A percentile compares a stretch with the other conserved stretches of the same genome.
Conservation (phyloP, 768 basidiomycete genomes). For the Rhizopogon vulgaris region DNA sequence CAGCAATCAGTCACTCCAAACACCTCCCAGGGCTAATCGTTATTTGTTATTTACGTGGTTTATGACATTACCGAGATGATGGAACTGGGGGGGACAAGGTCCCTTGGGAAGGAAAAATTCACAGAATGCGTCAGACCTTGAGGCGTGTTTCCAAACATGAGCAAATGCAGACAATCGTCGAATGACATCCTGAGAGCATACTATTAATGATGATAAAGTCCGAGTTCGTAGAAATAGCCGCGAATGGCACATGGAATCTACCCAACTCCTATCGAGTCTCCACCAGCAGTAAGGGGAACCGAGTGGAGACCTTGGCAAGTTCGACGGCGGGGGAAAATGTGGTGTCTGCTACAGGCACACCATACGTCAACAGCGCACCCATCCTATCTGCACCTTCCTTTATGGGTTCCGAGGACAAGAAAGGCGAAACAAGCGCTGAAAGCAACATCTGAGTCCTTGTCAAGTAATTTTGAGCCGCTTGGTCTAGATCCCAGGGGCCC, state of each 20-base stretch:
- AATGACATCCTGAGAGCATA: slow-evolving; percentile 1
- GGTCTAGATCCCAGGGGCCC: slow-evolving; percentile 17
- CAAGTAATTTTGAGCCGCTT: slow-evolving; percentile 35
- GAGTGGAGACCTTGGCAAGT: slow-evolving; percentile 62
- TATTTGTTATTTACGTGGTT: background rate
- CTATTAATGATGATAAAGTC: background rate
- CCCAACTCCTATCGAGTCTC: slow-evolving; percentile 27
- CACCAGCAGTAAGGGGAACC: slow-evolving; percentile 71
- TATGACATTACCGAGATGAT: background rate
- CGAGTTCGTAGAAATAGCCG: background rate
- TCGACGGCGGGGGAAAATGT: slow-evolving; percentile 55
- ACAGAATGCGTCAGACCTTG: background rate
- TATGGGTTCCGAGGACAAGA: slow-evolving; percentile 11
- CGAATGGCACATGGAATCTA: slow-evolving; percentile 8
- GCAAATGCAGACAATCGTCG: background rate
- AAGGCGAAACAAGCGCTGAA: slow-evolving; percentile 46
- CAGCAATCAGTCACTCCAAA: background rate
- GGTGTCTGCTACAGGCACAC: slow-evolving; percentile 45
- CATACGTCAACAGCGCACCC: slow-evolving; percentile 44
- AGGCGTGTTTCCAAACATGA: background rate
- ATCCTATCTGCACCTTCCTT: slow-evolving; percentile 31
- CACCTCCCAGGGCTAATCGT: background rate
- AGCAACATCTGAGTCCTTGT: slow-evolving; percentile 57
- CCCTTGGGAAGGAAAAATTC: background rate
- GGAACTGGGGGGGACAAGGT: background rate